phyloP scores from a whole-genome alignment of 768 basidiomycete genomes.

The Xerocomus potaroensis region DNA sequence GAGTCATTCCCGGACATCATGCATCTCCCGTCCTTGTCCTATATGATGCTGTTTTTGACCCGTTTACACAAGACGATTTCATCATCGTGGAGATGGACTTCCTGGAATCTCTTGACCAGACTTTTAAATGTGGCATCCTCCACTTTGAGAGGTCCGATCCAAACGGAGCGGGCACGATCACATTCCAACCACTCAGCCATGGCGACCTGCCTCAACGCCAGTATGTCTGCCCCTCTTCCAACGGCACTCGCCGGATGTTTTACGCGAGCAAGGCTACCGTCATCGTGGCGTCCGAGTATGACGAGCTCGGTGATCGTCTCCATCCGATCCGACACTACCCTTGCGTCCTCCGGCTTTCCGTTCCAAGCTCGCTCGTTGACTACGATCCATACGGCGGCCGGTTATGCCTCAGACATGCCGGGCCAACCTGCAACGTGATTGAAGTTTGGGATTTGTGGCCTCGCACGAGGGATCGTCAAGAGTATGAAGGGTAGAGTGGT shows the following conservation, averaged over 20 bases:
- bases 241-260: neutral
- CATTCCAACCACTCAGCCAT: neutral
- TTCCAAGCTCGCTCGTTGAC: neutral
- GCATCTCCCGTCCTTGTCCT: constrained; percentile 4
- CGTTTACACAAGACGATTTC: constrained; percentile 7
- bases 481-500: too few relatives aligned
- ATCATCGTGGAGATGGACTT: constrained; percentile 4
- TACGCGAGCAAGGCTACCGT: neutral
- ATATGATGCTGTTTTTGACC: constrained; percentile 8
- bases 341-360: neutral
- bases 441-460: too few relatives aligned
- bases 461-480: too few relatives aligned
- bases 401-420: neutral
- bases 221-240: neutral
- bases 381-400: neutral
- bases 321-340: neutral
- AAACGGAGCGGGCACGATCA: neutral
- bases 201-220: neutral
- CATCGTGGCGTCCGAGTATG: too few relatives aligned
- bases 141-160: neutral
- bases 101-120: neutral
- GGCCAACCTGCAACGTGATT: too few relatives aligned
- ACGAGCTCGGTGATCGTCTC: neutral
- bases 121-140: constrained; percentile 8
- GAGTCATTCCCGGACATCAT: constrained; percentile 2